Evolutionary conservation across 495 filamentous ascomycete genomes (phyloP).

Genomic region (Xylaria venustula): DNA sequence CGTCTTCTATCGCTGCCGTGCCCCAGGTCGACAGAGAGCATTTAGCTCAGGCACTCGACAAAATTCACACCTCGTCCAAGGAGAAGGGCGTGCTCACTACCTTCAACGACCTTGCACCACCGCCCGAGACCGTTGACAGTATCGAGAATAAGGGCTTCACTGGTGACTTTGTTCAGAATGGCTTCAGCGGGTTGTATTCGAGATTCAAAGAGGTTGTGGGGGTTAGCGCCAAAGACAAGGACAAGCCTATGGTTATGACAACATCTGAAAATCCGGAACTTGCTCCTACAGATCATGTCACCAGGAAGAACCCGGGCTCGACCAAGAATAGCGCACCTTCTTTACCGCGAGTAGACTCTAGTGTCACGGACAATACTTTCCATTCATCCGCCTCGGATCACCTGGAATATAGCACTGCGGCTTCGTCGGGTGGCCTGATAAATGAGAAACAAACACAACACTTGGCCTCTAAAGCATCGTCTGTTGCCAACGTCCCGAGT

Average conservation of each 20-base stretch:
- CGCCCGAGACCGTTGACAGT: slow-evolving; percentile 50
- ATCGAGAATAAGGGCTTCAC: slow-evolving; percentile 66
- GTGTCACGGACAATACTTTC: slow-evolving; percentile 32
- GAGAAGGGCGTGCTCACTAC: slow-evolving; percentile 77
- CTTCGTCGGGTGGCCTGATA: slow-evolving; percentile 33
- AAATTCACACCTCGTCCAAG: slow-evolving; percentile 80
- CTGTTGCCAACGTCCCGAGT: slow-evolving; percentile 49
- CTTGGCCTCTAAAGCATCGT: slow-evolving; percentile 52
- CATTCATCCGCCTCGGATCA: slow-evolving; percentile 37
- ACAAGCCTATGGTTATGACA: slow-evolving; percentile 19
- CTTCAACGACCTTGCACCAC: slow-evolving; percentile 81
- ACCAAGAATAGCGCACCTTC: slow-evolving; percentile 37
- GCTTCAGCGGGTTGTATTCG: slow-evolving; percentile 82
- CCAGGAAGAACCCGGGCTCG: slow-evolving; percentile 37
- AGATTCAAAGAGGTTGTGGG: slow-evolving; percentile 76
- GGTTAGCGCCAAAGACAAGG: slow-evolving; percentile 59
- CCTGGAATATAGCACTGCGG: slow-evolving; percentile 32
- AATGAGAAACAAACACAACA: slow-evolving; percentile 36
- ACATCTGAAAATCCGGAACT: slow-evolving; percentile 26
- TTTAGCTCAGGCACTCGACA: slow-evolving; percentile 71
- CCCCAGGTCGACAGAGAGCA: slow-evolving; percentile 65
- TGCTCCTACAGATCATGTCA: slow-evolving; percentile 38
- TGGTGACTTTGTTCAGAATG: slow-evolving; percentile 73
- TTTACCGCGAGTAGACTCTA: slow-evolving; percentile 35
- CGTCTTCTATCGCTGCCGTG: slow-evolving; percentile 55